Base-by-base conservation (phyloP, 163 green algal species). In the Chloromonas sp. region DNA sequence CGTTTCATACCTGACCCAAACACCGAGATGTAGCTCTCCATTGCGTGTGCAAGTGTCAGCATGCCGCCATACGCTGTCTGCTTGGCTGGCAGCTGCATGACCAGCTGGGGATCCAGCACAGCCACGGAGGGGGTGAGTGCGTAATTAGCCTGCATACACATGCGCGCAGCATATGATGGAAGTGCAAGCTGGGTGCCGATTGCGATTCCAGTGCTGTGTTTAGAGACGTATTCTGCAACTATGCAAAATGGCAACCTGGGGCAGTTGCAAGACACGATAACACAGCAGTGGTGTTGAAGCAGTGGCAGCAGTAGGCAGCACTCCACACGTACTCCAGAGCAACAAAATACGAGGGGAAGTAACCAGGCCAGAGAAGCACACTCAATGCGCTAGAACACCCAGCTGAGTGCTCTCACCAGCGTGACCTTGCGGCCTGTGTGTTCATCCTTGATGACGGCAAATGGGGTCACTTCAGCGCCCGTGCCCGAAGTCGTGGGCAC, bases 11-110 rank as follows among this genome's bases (percentile, higher is more conserved):
- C 82, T 11, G 71, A 81, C 1, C 74, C 83, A 78, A 86, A 83
- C n/a, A 86, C 60, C 1, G 74, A 83, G 15, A 86, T 78, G 76
- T 86, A 86, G 71, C 60, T 79, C 76, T 86, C 83, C 1, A 86
- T 74, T 11, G 79, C 79, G 59, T 82, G 79, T 1, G 79, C 58
- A 13, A 82, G 58, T 1, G 79, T 82, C 14, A 11, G 3, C 79
- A 71, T 70, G 59, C 79, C 79, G 15, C 79, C 79, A 57, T 82
- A 82, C 79, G 79, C 79, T 58, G 79, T 82, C 79, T 82, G 79
- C 59, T 70, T 1, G 36, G 8, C 59, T 1, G 79, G 79, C 58
- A 82, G 79, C 2, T 61, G 14, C 2, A 82, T 82, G 2, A 71
- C 79, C 59, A 82, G 79, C 79, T 82, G 79, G 3, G 79, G 79